These are phyloP conservation scores for Withania somnifera DNA, from an alignment of 305 asterid species.

Conservation along the genomic window DNA sequence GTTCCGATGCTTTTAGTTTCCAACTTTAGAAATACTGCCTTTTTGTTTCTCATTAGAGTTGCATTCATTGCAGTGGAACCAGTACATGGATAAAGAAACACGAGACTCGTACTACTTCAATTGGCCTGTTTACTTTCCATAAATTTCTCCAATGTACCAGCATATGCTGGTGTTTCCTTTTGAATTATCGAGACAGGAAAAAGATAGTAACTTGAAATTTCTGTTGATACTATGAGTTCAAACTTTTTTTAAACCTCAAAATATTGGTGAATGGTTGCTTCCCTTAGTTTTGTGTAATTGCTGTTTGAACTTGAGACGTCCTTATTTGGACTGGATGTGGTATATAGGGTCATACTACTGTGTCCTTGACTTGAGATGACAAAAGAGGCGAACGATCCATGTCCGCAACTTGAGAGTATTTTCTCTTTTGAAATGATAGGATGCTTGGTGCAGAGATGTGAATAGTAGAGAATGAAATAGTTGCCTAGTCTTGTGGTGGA, in stretches of 20 bases:
- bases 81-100: constrained; percentile 28
- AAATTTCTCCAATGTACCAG: constrained; percentile 7
- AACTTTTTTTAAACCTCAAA: not conserved
- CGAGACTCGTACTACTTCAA: constrained; percentile 79
- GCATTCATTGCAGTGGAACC: constrained; percentile 62
- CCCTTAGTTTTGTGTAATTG: not conserved
- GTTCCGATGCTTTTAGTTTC: not conserved
- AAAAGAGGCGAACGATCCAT: not conserved
- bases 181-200: no score
- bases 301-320: not conserved
- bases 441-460: no score
- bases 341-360: not conserved
- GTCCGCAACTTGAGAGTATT: not conserved
- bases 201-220: no score
- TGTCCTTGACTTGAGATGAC: not conserved
- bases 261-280: not conserved
- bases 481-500: no score
- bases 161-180: not conserved
- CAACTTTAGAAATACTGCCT: not conserved
- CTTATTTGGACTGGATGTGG: not conserved
- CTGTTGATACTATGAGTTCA: not conserved
- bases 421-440: not conserved
- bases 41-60: constrained; percentile 9
- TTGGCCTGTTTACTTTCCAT: constrained; percentile 86
- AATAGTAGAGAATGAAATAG: no score